Conservation (phyloP, 2,329 filamentous ascomycete species). For the Colletotrichum tabaci region DNA sequence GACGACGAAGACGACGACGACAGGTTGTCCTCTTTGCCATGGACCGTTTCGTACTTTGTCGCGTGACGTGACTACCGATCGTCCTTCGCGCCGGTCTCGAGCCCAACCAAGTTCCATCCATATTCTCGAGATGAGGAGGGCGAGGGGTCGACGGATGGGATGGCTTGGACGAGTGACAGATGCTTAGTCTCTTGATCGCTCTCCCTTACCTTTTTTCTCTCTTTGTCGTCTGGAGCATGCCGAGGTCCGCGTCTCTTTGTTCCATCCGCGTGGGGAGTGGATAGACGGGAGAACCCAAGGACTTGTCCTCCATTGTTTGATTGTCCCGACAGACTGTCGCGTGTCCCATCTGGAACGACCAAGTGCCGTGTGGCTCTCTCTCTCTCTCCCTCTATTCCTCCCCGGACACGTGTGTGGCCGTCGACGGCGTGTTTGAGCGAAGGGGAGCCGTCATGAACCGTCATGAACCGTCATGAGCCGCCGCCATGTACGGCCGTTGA, state of each 20-base stretch:
- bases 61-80: neutral
- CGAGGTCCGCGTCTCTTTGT: neutral
- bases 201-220: neutral
- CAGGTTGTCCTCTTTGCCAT: neutral
- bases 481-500: neutral
- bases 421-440: neutral
- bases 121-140: too few species aligned
- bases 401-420: neutral
- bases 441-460: neutral
- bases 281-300: neutral
- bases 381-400: too few species aligned
- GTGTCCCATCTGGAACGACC: neutral
- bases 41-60: neutral
- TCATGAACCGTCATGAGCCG: too few species aligned
- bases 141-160: neutral
- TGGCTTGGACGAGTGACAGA: neutral
- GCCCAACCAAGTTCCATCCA: too few species aligned
- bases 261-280: neutral
- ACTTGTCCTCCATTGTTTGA: neutral
- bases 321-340: neutral
- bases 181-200: neutral
- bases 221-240: neutral
- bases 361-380: neutral
- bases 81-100: neutral
- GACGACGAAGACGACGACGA: too few species aligned